phyloP scores from a whole-genome alignment of 2,329 filamentous ascomycete genomes.

The Monosporascus cannonballus region DNA sequence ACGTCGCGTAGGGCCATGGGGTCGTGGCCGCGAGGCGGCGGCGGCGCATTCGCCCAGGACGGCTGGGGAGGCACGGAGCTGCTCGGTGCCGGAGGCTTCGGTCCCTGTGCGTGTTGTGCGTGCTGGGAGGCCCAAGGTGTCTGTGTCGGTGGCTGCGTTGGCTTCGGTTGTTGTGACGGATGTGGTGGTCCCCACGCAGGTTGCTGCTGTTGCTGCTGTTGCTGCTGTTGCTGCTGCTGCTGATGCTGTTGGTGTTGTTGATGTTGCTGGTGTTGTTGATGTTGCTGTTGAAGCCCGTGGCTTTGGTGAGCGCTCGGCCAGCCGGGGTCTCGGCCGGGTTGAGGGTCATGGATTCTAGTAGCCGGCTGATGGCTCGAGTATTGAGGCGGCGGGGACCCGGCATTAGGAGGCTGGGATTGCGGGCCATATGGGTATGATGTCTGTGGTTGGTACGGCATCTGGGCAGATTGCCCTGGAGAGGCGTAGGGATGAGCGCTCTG shows the following conservation, averaged over 20 bases:
- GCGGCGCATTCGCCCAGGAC: constrained; percentile 27
- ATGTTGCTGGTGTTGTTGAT: constrained; percentile 17
- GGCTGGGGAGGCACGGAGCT: constrained; percentile 27
- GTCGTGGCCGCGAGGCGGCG: constrained; percentile 23
- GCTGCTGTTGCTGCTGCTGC: constrained; percentile 12
- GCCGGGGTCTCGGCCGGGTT: constrained; percentile 28
- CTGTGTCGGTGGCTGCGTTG: constrained; percentile 28
- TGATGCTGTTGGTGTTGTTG: constrained; percentile 17
- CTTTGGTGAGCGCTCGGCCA: constrained; percentile 26
- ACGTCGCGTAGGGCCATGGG: constrained; percentile 23
- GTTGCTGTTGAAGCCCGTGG: constrained; percentile 27
- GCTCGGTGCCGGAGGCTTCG: constrained; percentile 29
- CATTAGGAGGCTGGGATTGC: constrained; percentile 33
- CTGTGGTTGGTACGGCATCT: constrained; percentile 38
- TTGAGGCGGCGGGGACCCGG: constrained; percentile 49
- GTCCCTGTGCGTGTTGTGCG: constrained; percentile 30
- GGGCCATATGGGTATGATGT: constrained; percentile 37
- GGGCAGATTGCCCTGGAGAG: constrained; percentile 30
- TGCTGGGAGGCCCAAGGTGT: constrained; percentile 34
- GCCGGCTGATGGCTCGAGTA: constrained; percentile 43
- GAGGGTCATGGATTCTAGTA: constrained; percentile 37
- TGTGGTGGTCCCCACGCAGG: constrained; percentile 30
- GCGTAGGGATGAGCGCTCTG: constrained; percentile 42
- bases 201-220: constrained; percentile 22
- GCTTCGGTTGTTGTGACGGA: constrained; percentile 27